These are phyloP conservation scores for Dactylellina drechsleri DNA, from an alignment of 2,329 filamentous ascomycete genomes.

Conservation along the genomic window DNA sequence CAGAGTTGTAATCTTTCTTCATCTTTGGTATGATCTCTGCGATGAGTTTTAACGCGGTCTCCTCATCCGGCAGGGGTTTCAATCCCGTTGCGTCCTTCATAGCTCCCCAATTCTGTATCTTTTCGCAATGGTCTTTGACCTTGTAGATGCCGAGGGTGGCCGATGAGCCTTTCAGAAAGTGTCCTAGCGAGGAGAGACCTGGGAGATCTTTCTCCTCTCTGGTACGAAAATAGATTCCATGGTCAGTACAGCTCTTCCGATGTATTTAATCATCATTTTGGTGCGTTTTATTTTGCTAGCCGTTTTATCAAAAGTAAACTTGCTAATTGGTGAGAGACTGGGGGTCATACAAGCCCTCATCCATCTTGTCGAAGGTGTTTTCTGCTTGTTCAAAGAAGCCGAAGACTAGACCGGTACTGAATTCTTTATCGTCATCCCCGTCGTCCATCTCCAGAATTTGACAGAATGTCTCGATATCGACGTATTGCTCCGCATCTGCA, in stretches of 20 bases:
- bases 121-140: slow-evolving; percentile 91
- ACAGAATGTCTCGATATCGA: slow-evolving; percentile 83
- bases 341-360: slow-evolving; percentile 77
- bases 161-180: slow-evolving; percentile 97
- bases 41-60: slow-evolving; percentile 71
- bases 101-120: slow-evolving; percentile 92
- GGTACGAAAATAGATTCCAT: slow-evolving; percentile 35
- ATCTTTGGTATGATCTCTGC: slow-evolving; percentile 75
- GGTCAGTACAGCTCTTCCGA: neutral
- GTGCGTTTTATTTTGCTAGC: no score
- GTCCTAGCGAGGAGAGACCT: slow-evolving; percentile 83
- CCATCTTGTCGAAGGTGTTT: slow-evolving; percentile 85
- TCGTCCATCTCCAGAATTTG: slow-evolving; percentile 99
- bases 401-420: slow-evolving; percentile 86
- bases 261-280: no score
- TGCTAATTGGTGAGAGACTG: neutral
- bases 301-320: no score
- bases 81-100: slow-evolving; percentile 73
- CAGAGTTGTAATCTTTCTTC: slow-evolving; percentile 79
- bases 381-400: slow-evolving; percentile 94
- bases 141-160: slow-evolving; percentile 91
- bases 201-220: slow-evolving; percentile 76
- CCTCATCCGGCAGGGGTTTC: slow-evolving; percentile 15
- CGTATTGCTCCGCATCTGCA: slow-evolving; percentile 70
- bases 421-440: slow-evolving; percentile 82